A percentile compares a stretch with the other conserved stretches of the same genome.
phyloP scores from a whole-genome alignment of 768 basidiomycete species.

The Pleurotus cornucopiae region DNA sequence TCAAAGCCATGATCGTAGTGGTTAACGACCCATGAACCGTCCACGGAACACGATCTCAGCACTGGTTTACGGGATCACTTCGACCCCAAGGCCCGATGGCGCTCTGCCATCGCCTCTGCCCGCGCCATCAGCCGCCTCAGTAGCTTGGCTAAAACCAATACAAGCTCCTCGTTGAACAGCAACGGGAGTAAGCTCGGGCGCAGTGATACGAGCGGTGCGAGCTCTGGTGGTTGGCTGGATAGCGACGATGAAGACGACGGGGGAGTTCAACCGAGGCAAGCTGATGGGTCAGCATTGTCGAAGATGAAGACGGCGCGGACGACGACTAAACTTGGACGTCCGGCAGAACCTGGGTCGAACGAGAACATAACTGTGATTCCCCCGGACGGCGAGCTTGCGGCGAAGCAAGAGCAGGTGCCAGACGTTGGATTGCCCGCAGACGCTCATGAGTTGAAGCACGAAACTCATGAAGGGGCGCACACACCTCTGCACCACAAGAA shows the following conservation, averaged over 20 bases:
- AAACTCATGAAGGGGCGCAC: slow-evolving; percentile 3
- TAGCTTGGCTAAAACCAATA: slow-evolving; percentile 12
- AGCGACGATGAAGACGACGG: slow-evolving; percentile 27
- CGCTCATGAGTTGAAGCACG: slow-evolving; percentile 7
- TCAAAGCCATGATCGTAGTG: slow-evolving; percentile 39
- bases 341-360: slow-evolving; percentile 31
- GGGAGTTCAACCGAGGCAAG: slow-evolving; percentile 12
- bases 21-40: slow-evolving; percentile 64
- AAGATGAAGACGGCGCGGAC: not conserved
- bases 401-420: slow-evolving; percentile 15
- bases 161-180: not conserved
- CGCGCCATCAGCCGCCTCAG: slow-evolving; percentile 38
- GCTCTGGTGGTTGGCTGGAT: slow-evolving; percentile 29
- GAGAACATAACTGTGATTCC: slow-evolving; percentile 35
- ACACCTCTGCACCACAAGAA: slow-evolving; percentile 14
- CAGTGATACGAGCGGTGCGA: slow-evolving; percentile 20
- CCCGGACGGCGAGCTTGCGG: slow-evolving; percentile 20
- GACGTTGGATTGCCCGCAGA: slow-evolving; percentile 6
- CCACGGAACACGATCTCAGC: slow-evolving; percentile 71
- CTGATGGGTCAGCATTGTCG: not conserved
- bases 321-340: slow-evolving; percentile 1
- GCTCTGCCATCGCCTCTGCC: slow-evolving; percentile 56
- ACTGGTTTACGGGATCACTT: slow-evolving; percentile 79
- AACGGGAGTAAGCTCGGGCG: not conserved
- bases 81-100: slow-evolving; percentile 71